These are phyloP conservation scores for Smallanthus sonchifolius DNA, from an alignment of 129 eudicot species.

Conservation along the genomic window DNA sequence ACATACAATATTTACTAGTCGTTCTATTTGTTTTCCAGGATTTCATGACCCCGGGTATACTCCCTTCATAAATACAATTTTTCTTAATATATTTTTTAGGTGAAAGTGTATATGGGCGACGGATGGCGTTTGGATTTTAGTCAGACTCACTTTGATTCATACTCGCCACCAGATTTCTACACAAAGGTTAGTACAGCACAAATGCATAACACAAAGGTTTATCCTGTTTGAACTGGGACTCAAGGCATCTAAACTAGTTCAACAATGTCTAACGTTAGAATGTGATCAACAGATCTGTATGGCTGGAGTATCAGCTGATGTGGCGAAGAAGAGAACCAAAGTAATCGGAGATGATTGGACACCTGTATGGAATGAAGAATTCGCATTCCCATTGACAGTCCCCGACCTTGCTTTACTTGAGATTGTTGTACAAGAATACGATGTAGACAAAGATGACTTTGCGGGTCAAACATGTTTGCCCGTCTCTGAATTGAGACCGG, in stretches of 20 bases:
- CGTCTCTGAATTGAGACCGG: constrained; percentile 69
- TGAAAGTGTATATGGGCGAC: constrained; percentile 6
- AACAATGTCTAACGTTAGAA: constrained; percentile 28
- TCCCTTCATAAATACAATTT: neutral
- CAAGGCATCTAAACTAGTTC: neutral
- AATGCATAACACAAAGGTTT: neutral
- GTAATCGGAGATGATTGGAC: constrained; percentile 77
- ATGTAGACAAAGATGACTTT: constrained; percentile 71
- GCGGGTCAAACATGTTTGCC: constrained; percentile 90
- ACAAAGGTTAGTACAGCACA: constrained; percentile 50
- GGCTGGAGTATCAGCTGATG: constrained; percentile 67
- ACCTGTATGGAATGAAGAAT: constrained; percentile 81
- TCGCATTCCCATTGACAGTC: constrained; percentile 57
- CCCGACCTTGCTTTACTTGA: constrained; percentile 80
- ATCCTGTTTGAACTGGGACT: neutral
- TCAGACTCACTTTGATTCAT: constrained; percentile 66
- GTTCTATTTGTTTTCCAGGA: too few species aligned
- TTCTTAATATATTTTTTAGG: neutral
- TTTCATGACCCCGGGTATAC: too few species aligned
- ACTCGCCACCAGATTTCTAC: constrained; percentile 39
- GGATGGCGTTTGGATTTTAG: constrained; percentile 91
- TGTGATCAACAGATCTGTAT: constrained; percentile 39
- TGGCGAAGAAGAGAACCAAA: constrained; percentile 61
- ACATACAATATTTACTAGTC: neutral
- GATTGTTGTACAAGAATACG: constrained; percentile 71